Percentiles rank a stretch among this genome's conserved stretches.
Evolutionary conservation across 495 filamentous ascomycete species (phyloP).

Genomic region (Thermothielavioides terrestris): DNA sequence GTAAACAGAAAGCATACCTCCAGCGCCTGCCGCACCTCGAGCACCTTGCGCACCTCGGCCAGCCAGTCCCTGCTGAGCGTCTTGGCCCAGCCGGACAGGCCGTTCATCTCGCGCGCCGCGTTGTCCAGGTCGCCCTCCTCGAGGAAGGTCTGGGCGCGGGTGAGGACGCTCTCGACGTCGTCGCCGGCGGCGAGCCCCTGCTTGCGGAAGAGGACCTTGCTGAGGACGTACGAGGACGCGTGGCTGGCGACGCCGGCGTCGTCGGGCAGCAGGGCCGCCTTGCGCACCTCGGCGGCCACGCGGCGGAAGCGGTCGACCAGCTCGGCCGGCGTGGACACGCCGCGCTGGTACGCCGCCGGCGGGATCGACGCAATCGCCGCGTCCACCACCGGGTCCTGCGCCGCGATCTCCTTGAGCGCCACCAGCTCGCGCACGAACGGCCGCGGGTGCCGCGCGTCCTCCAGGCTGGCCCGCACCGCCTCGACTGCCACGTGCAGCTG

Average conservation of each 20-base stretch:
- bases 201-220: constrained; percentile 91
- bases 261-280: constrained; percentile 83
- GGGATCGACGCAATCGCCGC: constrained; percentile 93
- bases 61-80: constrained; percentile 90
- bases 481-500: constrained; percentile 92
- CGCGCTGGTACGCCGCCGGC: constrained; percentile 85
- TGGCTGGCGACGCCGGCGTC: constrained; percentile 91
- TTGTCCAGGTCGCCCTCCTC: constrained; percentile 88
- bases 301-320: constrained; percentile 93
- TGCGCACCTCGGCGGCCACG: constrained; percentile 87
- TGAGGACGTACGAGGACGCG: constrained; percentile 76
- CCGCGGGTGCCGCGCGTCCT: constrained; percentile 60
- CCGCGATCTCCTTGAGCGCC: constrained; percentile 84
- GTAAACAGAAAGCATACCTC: constrained; percentile 56
- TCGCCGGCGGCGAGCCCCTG: constrained; percentile 75
- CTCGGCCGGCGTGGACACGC: constrained; percentile 70
- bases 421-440: constrained; percentile 88
- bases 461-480: constrained; percentile 73
- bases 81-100: constrained; percentile 84
- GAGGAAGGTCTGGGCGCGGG: constrained; percentile 74
- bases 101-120: constrained; percentile 92
- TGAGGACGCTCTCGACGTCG: constrained; percentile 90
- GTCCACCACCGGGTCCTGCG: constrained; percentile 70
- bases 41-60: constrained; percentile 71
- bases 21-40: constrained; percentile 92